A percentile compares a stretch with the other conserved stretches of the same genome.
Evolutionary conservation across 108 stramenopile genomes (phyloP).

Genomic region (Discostella pseudostelligera): DNA sequence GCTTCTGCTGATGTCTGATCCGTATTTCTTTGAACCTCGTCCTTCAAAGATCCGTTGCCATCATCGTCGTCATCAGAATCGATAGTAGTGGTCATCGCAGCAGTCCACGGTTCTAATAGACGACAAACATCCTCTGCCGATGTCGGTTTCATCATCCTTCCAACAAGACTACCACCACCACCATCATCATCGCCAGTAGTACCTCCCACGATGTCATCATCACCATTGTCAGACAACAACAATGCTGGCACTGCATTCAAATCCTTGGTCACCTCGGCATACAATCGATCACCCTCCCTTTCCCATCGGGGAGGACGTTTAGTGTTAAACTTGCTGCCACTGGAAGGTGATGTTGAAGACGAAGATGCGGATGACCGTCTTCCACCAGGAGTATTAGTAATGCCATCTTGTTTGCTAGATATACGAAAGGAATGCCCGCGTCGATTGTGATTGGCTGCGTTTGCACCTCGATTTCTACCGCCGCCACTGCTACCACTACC

Average conservation of each 20-base stretch:
- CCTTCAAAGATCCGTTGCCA: too few relatives aligned
- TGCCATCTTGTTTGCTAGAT: slow-evolving; percentile 13
- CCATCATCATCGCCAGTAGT: not conserved
- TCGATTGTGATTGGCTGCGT: slow-evolving; percentile 43
- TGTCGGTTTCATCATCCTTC: slow-evolving; percentile 10
- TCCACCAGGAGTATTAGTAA: not conserved
- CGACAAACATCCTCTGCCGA: slow-evolving; percentile 36
- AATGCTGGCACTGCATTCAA: slow-evolving; percentile 12
- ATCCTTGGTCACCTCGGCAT: slow-evolving; percentile 46
- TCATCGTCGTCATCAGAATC: not conserved
- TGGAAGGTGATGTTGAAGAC: too few relatives aligned
- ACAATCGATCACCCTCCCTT: slow-evolving; percentile 69
- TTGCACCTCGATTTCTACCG: slow-evolving; percentile 34
- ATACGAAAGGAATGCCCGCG: slow-evolving; percentile 35
- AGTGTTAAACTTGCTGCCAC: slow-evolving; percentile 35
- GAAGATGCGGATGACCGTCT: too few relatives aligned
- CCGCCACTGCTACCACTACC: not conserved
- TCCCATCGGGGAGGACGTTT: slow-evolving; percentile 74
- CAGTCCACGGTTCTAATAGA: slow-evolving; percentile 32
- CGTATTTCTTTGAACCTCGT: not conserved
- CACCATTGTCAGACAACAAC: not conserved
- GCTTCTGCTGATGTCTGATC: slow-evolving; percentile 1
- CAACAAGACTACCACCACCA: not conserved
- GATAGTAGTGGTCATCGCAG: not conserved
- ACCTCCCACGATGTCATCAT: not conserved